A percentile compares a stretch with the other conserved stretches of the same genome.
Evolutionary conservation across 345 rosid genomes (phyloP).

Genomic region (Balakata baccata): DNA sequence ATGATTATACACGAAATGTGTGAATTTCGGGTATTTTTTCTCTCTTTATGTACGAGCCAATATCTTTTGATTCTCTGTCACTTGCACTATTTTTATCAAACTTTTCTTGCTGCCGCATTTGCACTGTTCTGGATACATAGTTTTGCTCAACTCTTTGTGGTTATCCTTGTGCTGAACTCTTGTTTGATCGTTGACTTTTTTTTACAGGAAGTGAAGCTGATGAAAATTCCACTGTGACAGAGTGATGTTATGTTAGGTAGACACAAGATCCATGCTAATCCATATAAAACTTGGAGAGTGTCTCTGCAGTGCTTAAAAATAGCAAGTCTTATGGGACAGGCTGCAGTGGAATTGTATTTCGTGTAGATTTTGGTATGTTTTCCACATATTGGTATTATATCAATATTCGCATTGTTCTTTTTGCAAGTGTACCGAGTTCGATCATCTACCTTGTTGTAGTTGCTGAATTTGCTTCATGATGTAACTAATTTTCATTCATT

Average conservation of each 20-base stretch:
- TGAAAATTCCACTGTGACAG: neutral
- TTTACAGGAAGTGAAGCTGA: neutral
- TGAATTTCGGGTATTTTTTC: no score
- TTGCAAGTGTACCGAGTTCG: slow-evolving; percentile 15
- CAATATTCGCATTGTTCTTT: slow-evolving; percentile 3
- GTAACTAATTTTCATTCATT: neutral
- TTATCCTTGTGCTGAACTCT: neutral
- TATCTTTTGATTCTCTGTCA: neutral
- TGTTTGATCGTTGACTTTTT: neutral
- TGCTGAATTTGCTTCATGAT: neutral
- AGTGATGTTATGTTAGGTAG: neutral
- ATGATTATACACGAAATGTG: no score
- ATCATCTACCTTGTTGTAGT: slow-evolving; percentile 3
- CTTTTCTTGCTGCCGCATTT: neutral
- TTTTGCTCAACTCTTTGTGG: neutral
- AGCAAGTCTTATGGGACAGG: slow-evolving; percentile 3
- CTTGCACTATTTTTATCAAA: neutral
- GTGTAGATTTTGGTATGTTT: slow-evolving; percentile 9
- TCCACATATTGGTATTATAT: slow-evolving; percentile 19
- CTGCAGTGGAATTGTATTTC: slow-evolving; percentile 2
- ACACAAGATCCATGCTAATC: neutral
- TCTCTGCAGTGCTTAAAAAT: slow-evolving; percentile 8
- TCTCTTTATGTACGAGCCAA: neutral
- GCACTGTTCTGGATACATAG: neutral
- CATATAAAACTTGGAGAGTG: slow-evolving; percentile 4